Percentiles rank a stretch among this genome's conserved stretches.
These are phyloP conservation scores for Tanacetum coccineum DNA, from an alignment of 129 eudicot species.

Conservation along the genomic window DNA sequence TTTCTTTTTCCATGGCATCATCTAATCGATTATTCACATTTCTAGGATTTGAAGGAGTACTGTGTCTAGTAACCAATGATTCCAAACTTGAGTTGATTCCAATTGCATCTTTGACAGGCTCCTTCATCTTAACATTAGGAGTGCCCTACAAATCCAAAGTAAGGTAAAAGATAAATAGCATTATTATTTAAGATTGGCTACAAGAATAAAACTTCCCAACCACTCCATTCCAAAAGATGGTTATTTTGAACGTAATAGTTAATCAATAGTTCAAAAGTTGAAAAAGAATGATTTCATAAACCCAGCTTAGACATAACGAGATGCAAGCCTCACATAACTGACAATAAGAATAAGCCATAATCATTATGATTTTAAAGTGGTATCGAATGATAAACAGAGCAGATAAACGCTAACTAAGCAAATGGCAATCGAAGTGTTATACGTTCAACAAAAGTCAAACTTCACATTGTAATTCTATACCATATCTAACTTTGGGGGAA, in stretches of 20 bases:
- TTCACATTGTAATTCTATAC: background rate
- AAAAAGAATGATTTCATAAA: too few species aligned
- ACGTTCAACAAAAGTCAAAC: constrained; percentile 9
- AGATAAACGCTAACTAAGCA: constrained; percentile 7
- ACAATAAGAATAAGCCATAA: background rate
- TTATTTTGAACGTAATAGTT: constrained; percentile 5
- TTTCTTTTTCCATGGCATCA: constrained; percentile 33
- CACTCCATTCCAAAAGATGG: constrained; percentile 6
- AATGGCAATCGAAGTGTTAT: constrained; percentile 9
- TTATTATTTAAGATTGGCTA: background rate
- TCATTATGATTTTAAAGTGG: constrained; percentile 5
- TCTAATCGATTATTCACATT: constrained; percentile 17
- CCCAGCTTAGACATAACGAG: too few species aligned
- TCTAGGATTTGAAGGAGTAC: constrained; percentile 22
- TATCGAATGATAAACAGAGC: constrained; percentile 3
- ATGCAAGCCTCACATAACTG: background rate
- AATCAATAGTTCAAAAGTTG: background rate
- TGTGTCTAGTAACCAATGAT: constrained; percentile 13
- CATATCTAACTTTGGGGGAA: background rate
- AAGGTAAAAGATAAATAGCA: background rate
- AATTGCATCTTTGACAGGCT: too few species aligned
- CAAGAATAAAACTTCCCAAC: background rate
- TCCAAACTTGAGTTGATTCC: constrained; percentile 24
- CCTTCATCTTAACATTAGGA: background rate
- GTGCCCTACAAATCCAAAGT: constrained; percentile 25